Base-by-base conservation (phyloP, 2,329 filamentous ascomycete species). In the Penicillium hesseltinei region DNA sequence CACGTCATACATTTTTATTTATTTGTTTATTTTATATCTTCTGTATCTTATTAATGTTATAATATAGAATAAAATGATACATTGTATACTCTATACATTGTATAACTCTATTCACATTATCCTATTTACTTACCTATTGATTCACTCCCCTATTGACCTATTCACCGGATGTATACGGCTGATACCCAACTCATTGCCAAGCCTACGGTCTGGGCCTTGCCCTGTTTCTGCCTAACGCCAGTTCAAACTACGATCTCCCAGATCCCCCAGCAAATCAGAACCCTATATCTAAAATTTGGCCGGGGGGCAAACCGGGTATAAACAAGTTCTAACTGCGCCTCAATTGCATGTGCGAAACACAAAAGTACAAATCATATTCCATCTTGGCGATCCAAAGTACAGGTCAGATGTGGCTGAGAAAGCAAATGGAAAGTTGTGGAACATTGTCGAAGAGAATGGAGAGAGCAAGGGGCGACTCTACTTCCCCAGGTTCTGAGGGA, bases 1-100 rank as follows among this genome's bases (percentile, higher is more conserved):
- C 54, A 57, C 54, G 54, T 57, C 54, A 57, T 46, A 38, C 27
- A 39, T 42, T 27, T 21, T 21, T 19, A 29, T 49, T 49, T 50
- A n/a, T n/a, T 29, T 19, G 25, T 27, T 23, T n/a, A 27, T 44
- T 27, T n/a, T n/a, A 1, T 25, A 3, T 25, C 11, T 33, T 5
- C 5, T 31, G 11, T 33, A 33, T 15, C 31, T 15, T 11, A 33
- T 31, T 5, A 13, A 31, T 13, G 29, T 31, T 5, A 29, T 11
- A 11, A 31, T 10, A 31, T 31, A 10, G 11, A 13, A 33, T 33
- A 33, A 33, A 31, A 33, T 33, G 11, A 33, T 13, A 5, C 29
- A 31, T 29, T 19, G 17, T 25, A 13, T 5, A 43, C 11, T 27
- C 5, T 17, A 5, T 25, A 13, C 11, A 43, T 11, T 10, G 1